Base-by-base conservation (phyloP, 352 stramenopile species). In the Vaucheria bursata region DNA sequence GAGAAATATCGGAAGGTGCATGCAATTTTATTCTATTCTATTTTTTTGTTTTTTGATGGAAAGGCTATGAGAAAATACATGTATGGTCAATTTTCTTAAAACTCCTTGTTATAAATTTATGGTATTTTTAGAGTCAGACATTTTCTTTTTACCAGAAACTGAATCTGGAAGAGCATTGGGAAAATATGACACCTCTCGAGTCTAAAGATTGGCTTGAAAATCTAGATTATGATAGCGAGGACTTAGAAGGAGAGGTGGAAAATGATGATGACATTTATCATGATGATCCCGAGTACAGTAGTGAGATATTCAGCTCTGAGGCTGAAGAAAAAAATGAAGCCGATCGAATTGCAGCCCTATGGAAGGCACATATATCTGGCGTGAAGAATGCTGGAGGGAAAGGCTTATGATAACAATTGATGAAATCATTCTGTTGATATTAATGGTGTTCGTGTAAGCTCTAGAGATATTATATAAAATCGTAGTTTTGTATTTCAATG, bases 1-100 rank as follows among this genome's bases (percentile, higher is more conserved):
- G 73, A 68, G 0, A 71, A 68, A 34, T 50, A 74, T 86, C 85
- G 40, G 87, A 85, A 2, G 74, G 74, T 59, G 75, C 75, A 3
- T 12, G 59, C n/a, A n/a, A n/a, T n/a, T n/a, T n/a, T n/a, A n/a
- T n/a, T n/a, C n/a, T n/a, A n/a, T n/a, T n/a, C n/a, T n/a, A n/a
- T n/a, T n/a, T n/a, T n/a, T n/a, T n/a, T n/a, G n/a, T n/a, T n/a
- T n/a, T n/a, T n/a, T n/a, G n/a, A n/a, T n/a, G n/a, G n/a, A n/a
- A n/a, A n/a, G n/a, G n/a, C n/a, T n/a, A n/a, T n/a, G n/a, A n/a
- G n/a, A n/a, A n/a, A n/a, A n/a, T n/a, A n/a, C n/a, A n/a, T n/a
- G n/a, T n/a, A n/a, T n/a, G n/a, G n/a, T n/a, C n/a, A n/a, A n/a
- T n/a, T n/a, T n/a, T n/a, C n/a, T n/a, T n/a, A n/a, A n/a, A n/a